Conservation (phyloP, 1,284 basidiomycete species). For the Boletellus sp. region DNA sequence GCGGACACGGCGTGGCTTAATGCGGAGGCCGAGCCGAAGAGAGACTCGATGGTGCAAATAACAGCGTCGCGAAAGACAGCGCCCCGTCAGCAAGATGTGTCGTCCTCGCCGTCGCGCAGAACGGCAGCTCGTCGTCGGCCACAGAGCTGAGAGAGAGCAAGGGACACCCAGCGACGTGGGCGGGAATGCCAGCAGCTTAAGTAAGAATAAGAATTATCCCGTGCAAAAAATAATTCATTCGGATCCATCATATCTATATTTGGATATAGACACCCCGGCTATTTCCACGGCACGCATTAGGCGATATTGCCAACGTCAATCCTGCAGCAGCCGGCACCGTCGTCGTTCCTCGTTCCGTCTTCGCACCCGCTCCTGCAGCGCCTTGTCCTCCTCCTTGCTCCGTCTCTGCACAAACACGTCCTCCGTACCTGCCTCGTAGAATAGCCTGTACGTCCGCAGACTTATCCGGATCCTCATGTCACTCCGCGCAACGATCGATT, state of each 20-base stretch:
- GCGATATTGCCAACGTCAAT: conserved; percentile 4
- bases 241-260: conserved; percentile 1
- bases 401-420: conserved; percentile 45
- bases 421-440: conserved; percentile 67
- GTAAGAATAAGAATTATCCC: conserved; percentile 19
- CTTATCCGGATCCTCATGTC: conserved; percentile 61
- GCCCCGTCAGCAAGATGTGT: not conserved
- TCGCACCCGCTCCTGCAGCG: conserved; percentile 43
- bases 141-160: conserved; percentile 1
- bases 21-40: conserved; percentile 21
- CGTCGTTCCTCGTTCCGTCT: conserved; percentile 52
- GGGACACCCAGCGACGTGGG: conserved; percentile 4
- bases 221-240: conserved; percentile 14
- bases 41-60: not conserved
- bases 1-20: conserved; percentile 32
- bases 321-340: conserved; percentile 37
- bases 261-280: not conserved
- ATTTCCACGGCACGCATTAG: not conserved
- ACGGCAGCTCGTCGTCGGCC: conserved; percentile 7
- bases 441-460: conserved; percentile 65
- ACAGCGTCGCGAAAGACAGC: not conserved
- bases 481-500: conserved; percentile 31
- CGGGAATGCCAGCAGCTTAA: conserved; percentile 22
- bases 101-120: conserved; percentile 1
- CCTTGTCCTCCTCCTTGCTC: conserved; percentile 36